Percentiles rank a stretch among this genome's conserved stretches.
Evolutionary conservation across 768 basidiomycete species (phyloP).

Genomic region (Termitomyces sp.): DNA sequence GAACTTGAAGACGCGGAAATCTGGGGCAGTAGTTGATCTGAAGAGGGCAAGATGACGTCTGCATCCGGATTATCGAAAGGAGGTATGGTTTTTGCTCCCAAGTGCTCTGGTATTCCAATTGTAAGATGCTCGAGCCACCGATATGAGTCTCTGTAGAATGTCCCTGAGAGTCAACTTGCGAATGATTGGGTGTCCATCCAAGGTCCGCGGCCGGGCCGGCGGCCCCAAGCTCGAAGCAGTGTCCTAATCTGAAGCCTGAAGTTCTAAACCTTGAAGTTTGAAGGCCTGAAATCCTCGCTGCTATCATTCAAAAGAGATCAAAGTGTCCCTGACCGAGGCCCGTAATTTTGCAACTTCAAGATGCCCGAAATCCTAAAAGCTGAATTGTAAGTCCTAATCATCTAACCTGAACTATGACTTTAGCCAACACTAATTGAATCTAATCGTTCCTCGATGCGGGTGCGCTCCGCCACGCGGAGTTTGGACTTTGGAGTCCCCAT

Average conservation of each 20-base stretch:
- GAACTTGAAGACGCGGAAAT: constrained; percentile 53
- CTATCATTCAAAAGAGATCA: too few relatives aligned
- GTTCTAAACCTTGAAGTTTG: not conserved
- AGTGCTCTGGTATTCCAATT: not conserved
- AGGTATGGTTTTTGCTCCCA: constrained; percentile 1
- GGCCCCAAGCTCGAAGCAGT: not conserved
- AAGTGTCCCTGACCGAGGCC: not conserved
- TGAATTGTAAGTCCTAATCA: not conserved
- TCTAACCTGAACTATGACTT: not conserved
- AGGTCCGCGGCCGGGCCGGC: not conserved
- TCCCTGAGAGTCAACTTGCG: too few relatives aligned
- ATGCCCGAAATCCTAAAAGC: not conserved
- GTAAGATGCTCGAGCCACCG: too few relatives aligned
- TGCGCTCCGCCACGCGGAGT: not conserved
- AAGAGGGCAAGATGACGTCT: constrained; percentile 53
- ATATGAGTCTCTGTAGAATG: too few relatives aligned
- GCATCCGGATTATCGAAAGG: constrained; percentile 50
- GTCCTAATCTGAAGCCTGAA: too few relatives aligned
- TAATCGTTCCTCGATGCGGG: not conserved
- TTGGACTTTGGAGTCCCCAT: not conserved
- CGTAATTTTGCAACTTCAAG: not conserved
- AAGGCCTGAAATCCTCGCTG: not conserved
- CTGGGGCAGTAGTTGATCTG: constrained; percentile 38
- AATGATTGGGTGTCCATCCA: too few relatives aligned
- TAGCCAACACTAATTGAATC: not conserved